phyloP scores from a whole-genome alignment of 257 asterid genomes.

The Petunia secreta region DNA sequence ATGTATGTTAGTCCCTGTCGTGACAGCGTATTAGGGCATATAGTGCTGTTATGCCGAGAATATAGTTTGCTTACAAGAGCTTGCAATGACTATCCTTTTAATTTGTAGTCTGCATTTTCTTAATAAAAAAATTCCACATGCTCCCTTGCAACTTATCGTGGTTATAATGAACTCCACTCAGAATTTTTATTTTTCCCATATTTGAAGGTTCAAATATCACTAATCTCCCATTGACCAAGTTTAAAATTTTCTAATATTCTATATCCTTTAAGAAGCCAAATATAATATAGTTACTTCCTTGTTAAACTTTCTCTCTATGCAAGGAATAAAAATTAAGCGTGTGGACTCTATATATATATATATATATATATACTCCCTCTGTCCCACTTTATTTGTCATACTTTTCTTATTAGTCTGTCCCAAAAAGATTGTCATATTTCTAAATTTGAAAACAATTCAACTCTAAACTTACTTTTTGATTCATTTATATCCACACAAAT shows the following conservation, averaged over 20 bases:
- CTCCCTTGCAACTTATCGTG: conserved; percentile 5
- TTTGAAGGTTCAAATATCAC: conserved; percentile 12
- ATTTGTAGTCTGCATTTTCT: not conserved
- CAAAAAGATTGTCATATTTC: too few relatives aligned
- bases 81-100: not conserved
- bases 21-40: conserved; percentile 21
- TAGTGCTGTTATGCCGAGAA: not conserved
- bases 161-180: conserved; percentile 1
- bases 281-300: not conserved
- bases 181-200: conserved; percentile 3
- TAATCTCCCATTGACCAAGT: not conserved
- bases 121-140: conserved; percentile 15
- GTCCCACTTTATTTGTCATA: too few relatives aligned
- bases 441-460: too few relatives aligned
- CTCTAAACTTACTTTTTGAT: too few relatives aligned
- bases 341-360: not conserved
- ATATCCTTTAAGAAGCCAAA: not conserved
- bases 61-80: not conserved
- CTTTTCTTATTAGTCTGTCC: too few relatives aligned
- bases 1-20: conserved; percentile 9
- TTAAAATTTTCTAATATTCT: not conserved
- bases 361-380: too few relatives aligned
- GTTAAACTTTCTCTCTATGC: not conserved
- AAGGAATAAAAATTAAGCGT: not conserved
- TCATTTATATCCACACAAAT: too few relatives aligned